phyloP scores from a whole-genome alignment of 495 filamentous ascomycete species.

The Bathelium albidoporum region DNA sequence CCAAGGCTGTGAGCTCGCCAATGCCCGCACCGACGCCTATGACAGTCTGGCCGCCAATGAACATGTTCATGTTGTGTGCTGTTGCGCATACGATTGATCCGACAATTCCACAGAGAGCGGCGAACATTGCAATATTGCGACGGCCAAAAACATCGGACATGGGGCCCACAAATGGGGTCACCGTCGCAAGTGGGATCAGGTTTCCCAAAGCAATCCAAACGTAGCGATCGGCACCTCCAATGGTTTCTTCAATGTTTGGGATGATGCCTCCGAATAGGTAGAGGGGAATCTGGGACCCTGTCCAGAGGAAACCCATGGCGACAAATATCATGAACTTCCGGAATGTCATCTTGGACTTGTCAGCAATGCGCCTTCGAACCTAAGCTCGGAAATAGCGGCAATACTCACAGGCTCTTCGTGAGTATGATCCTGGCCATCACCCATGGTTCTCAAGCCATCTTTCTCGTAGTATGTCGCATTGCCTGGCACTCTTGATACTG shows the following conservation, averaged over 20 bases:
- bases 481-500: neutral
- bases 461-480: neutral
- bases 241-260: slow-evolving; percentile 53
- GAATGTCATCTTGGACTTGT: slow-evolving; percentile 41
- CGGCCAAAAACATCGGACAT: slow-evolving; percentile 61
- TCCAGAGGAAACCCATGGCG: slow-evolving; percentile 58
- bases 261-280: slow-evolving; percentile 48
- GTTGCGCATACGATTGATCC: slow-evolving; percentile 58
- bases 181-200: slow-evolving; percentile 53
- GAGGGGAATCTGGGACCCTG: slow-evolving; percentile 53
- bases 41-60: slow-evolving; percentile 58
- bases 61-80: slow-evolving; percentile 53
- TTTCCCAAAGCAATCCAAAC: slow-evolving; percentile 66
- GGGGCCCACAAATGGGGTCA: slow-evolving; percentile 63
- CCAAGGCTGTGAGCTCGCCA: slow-evolving; percentile 58
- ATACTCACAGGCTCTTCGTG: neutral
- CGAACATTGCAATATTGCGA: slow-evolving; percentile 54
- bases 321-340: slow-evolving; percentile 48
- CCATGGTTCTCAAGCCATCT: neutral
- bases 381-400: neutral
- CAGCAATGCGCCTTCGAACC: neutral
- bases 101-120: slow-evolving; percentile 47
- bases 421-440: neutral
- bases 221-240: slow-evolving; percentile 58
- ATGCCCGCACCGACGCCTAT: slow-evolving; percentile 54